Percentiles rank a stretch among this genome's conserved stretches.
Evolutionary conservation across 352 stramenopile species (phyloP).

Genomic region (Globisporangium barbulae): DNA sequence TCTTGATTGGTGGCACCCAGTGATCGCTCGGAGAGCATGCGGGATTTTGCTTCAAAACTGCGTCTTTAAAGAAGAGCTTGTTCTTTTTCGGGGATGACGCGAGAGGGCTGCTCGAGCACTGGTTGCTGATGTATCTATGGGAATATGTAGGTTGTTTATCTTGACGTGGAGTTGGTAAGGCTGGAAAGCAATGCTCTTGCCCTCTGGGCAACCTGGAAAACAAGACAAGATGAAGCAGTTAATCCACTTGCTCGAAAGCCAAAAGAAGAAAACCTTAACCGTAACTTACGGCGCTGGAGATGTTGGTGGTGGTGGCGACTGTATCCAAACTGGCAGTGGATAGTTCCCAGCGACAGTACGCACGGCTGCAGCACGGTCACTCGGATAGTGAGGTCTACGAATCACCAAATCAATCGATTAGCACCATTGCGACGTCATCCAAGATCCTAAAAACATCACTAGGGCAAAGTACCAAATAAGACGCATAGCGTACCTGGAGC

Average conservation of each 20-base stretch:
- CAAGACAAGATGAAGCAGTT: background rate
- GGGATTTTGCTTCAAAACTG: slow-evolving; percentile 39
- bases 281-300: background rate
- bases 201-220: background rate
- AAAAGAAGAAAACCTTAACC: background rate
- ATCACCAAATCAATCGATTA: background rate
- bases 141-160: slow-evolving; percentile 1
- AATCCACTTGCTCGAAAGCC: background rate
- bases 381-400: background rate
- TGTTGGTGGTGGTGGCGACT: slow-evolving; percentile 5
- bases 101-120: background rate
- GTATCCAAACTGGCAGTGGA: slow-evolving; percentile 8
- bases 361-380: background rate
- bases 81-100: slow-evolving; percentile 10
- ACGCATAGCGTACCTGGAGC: background rate
- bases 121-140: slow-evolving; percentile 1
- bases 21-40: background rate
- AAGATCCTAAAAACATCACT: background rate
- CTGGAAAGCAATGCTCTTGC: background rate
- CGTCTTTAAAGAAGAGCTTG: slow-evolving; percentile 52
- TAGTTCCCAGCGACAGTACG: background rate
- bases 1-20: slow-evolving; percentile 8
- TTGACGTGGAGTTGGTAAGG: background rate
- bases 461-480: background rate
- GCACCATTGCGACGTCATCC: background rate